These are phyloP conservation scores for Pontederia crassipes DNA, from an alignment of 176 grass and related monocot genomes.

Conservation along the genomic window DNA sequence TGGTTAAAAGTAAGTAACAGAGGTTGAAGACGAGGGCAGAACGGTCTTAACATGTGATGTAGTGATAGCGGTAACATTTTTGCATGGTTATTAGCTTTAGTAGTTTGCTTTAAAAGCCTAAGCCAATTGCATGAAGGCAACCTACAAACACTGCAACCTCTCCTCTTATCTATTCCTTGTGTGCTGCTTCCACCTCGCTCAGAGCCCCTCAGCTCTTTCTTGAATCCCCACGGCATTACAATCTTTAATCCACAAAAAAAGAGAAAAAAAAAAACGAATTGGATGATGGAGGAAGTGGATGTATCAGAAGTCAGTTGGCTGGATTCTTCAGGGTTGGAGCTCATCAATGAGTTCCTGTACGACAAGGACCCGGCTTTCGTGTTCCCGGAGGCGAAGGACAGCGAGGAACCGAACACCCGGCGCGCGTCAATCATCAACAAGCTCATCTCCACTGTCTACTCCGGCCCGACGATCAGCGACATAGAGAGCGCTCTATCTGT, in stretches of 20 bases:
- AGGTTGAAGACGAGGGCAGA: no score
- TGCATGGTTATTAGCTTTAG: no score
- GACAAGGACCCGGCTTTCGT: neutral
- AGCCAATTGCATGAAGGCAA: no score
- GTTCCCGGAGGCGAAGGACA: neutral
- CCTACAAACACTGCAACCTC: no score
- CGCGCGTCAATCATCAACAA: slow-evolving; percentile 12
- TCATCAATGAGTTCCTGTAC: neutral
- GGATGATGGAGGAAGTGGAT: slow-evolving; percentile 1
- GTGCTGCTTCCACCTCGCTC: no score
- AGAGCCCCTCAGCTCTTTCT: neutral
- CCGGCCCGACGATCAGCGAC: slow-evolving; percentile 53
- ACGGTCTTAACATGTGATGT: no score
- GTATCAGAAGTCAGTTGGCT: neutral
- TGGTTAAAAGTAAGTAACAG: neutral
- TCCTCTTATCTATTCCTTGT: no score
- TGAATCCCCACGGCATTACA: neutral
- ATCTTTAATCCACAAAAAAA: neutral
- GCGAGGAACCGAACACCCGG: neutral
- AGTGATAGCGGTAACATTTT: no score
- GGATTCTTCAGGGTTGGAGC: neutral
- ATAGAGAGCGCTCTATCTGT: slow-evolving; percentile 44
- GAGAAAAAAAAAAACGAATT: neutral
- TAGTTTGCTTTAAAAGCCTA: no score
- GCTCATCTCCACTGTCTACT: slow-evolving; percentile 42